phyloP scores from a whole-genome alignment of 257 asterid species.

The Asclepias syriaca region DNA sequence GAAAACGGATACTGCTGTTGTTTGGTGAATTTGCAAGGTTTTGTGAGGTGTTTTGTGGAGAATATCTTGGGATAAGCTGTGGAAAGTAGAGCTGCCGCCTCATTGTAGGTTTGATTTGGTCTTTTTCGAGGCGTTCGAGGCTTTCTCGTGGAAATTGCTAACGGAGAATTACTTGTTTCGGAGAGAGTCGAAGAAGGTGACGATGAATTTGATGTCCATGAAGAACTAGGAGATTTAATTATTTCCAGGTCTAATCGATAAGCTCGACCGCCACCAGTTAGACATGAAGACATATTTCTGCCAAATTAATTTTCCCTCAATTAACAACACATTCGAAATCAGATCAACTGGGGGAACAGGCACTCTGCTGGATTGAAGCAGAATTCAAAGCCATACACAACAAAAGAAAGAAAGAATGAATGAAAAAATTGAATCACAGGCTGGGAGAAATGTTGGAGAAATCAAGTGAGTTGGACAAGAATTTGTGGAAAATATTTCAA shows the following conservation, averaged over 20 bases:
- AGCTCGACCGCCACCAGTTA: constrained; percentile 75
- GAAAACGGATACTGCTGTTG: constrained; percentile 32
- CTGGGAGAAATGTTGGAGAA: background rate
- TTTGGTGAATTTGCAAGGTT: constrained; percentile 41
- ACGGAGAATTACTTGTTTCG: constrained; percentile 65
- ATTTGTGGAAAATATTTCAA: background rate
- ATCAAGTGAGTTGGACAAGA: background rate
- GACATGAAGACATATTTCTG: constrained; percentile 62
- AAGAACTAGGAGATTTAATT: constrained; percentile 66
- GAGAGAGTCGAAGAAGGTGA: constrained; percentile 86
- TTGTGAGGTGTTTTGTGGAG: constrained; percentile 38
- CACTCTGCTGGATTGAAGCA: background rate
- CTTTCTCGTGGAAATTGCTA: constrained; percentile 63
- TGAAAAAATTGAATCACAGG: background rate
- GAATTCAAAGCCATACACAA: background rate
- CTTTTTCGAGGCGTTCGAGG: constrained; percentile 88
- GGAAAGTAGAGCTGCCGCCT: constrained; percentile 84
- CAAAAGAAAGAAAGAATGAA: background rate
- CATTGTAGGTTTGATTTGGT: constrained; percentile 83
- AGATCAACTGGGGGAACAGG: background rate
- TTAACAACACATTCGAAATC: background rate
- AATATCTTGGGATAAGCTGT: constrained; percentile 80
- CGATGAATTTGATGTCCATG: constrained; percentile 67
- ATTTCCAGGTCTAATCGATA: constrained; percentile 60
- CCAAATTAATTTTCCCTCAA: background rate